Conservation (phyloP, 2,329 filamentous ascomycete genomes). For the Fusarium heterosporum region DNA sequence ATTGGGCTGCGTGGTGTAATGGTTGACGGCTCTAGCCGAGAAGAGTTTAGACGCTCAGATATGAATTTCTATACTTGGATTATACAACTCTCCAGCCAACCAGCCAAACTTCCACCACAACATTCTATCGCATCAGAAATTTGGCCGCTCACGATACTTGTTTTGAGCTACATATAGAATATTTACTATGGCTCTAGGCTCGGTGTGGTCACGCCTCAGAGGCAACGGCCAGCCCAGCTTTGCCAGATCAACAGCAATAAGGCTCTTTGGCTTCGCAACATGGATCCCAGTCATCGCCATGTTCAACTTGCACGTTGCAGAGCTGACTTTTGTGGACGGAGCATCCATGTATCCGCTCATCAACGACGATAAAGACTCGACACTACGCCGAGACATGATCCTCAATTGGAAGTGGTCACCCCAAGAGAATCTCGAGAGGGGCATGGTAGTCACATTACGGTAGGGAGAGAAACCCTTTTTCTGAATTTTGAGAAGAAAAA, state of each 20-base stretch:
- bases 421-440: slow-evolving; percentile 69
- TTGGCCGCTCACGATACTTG: neutral
- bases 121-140: slow-evolving; percentile 23
- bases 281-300: slow-evolving; percentile 73
- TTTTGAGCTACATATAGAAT: slow-evolving; percentile 8
- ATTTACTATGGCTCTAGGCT: slow-evolving; percentile 50
- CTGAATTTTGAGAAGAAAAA: neutral
- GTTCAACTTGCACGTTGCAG: slow-evolving; percentile 71
- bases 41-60: slow-evolving; percentile 36
- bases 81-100: slow-evolving; percentile 12
- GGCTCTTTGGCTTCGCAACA: slow-evolving; percentile 65
- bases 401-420: slow-evolving; percentile 70
- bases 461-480: slow-evolving; percentile 51
- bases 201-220: slow-evolving; percentile 53
- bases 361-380: slow-evolving; percentile 73
- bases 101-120: slow-evolving; percentile 1
- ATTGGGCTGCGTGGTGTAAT: neutral
- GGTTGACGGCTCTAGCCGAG: slow-evolving; percentile 36
- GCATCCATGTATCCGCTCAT: slow-evolving; percentile 82
- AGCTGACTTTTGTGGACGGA: slow-evolving; percentile 68
- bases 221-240: slow-evolving; percentile 41
- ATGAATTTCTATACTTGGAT: slow-evolving; percentile 27
- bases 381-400: slow-evolving; percentile 65
- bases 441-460: slow-evolving; percentile 81
- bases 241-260: slow-evolving; percentile 55